Percentiles rank a stretch among this genome's conserved stretches.
Conservation (phyloP, 768 basidiomycete species). For the Amanita polypyramis region DNA sequence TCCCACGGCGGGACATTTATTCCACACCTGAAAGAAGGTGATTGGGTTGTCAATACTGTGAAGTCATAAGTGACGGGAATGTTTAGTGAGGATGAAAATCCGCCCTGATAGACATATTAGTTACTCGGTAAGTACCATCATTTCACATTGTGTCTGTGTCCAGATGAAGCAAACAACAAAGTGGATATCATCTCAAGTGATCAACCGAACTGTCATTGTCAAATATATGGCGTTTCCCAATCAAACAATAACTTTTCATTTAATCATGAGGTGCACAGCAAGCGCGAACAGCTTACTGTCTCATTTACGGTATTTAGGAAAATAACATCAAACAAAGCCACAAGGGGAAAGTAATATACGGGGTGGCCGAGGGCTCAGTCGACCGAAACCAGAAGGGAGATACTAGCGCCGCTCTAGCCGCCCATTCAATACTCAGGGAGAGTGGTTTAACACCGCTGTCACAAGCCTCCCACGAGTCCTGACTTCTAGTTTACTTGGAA, state of each 20-base stretch:
- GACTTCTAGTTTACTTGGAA: conserved; percentile 5
- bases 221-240: neutral
- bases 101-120: no score
- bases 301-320: conserved; percentile 6
- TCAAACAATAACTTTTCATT: neutral
- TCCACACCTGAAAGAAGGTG: no score
- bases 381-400: neutral
- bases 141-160: no score
- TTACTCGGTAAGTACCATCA: no score
- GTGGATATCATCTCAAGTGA: neutral
- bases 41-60: no score
- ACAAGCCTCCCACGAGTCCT: conserved; percentile 3
- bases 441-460: conserved; percentile 6
- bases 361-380: conserved; percentile 5
- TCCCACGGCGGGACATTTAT: no score
- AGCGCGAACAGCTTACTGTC: neutral
- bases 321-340: neutral
- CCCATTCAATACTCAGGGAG: conserved; percentile 1
- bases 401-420: conserved; percentile 10
- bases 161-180: no score
- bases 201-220: neutral
- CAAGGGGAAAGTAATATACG: neutral
- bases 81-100: no score
- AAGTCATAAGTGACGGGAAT: no score
- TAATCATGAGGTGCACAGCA: neutral